Evolutionary conservation across 352 stramenopile genomes (phyloP).

Genomic region (Phytopythium delawarense): DNA sequence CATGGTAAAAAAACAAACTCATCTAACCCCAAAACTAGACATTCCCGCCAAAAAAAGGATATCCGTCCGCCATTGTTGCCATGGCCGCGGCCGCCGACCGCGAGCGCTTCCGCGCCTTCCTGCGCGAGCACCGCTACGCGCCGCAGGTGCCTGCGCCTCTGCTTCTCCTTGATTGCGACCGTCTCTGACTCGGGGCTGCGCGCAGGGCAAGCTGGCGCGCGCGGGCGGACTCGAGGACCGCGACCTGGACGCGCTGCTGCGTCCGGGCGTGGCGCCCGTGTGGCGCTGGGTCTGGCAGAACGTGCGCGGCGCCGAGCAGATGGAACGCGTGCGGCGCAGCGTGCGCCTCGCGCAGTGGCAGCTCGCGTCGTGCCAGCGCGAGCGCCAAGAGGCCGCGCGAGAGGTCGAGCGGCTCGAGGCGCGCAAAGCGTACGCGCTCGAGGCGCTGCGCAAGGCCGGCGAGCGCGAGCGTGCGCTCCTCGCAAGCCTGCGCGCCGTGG

Average conservation of each 20-base stretch:
- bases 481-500: conserved; percentile 19
- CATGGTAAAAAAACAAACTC: background rate
- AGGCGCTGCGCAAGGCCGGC: conserved; percentile 18
- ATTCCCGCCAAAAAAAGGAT: background rate
- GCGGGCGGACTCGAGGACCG: conserved; percentile 28
- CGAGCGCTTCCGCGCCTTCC: conserved; percentile 37
- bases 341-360: conserved; percentile 24
- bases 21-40: background rate
- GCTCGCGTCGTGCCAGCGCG: conserved; percentile 27
- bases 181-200: background rate
- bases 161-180: background rate
- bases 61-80: background rate
- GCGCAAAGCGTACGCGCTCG: conserved; percentile 17
- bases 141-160: conserved; percentile 19
- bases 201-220: conserved; percentile 28
- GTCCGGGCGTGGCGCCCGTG: conserved; percentile 20
- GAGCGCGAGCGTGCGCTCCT: conserved; percentile 23
- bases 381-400: conserved; percentile 26
- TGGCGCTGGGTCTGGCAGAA: conserved; percentile 40
- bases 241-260: conserved; percentile 42
- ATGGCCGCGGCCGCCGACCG: conserved; percentile 14
- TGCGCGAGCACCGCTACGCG: conserved; percentile 33
- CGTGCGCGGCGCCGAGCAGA: conserved; percentile 31
- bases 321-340: conserved; percentile 23
- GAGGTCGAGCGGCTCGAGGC: conserved; percentile 15